Conservation (phyloP, 2,329 filamentous ascomycete species). For the Lizonia empirigonia region DNA sequence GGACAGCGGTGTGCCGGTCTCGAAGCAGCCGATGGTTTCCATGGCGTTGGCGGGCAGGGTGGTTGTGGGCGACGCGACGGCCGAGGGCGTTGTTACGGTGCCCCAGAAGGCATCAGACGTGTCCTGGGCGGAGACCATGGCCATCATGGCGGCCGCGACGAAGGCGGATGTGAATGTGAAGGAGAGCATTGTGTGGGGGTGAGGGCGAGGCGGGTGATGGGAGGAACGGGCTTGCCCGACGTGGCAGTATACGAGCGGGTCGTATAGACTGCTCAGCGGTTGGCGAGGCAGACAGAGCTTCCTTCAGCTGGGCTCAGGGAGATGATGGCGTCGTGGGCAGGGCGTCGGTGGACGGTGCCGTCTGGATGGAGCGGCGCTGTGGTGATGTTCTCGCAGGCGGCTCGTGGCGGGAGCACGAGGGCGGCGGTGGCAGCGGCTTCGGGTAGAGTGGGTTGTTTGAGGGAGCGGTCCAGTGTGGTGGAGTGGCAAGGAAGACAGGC, state of each 20-base stretch:
- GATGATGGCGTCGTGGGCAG: conserved; percentile 9
- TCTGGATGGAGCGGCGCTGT: conserved; percentile 15
- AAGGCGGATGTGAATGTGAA: conserved; percentile 39
- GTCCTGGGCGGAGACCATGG: conserved; percentile 30
- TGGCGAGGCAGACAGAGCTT: conserved; percentile 11
- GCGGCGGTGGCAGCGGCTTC: conserved; percentile 1
- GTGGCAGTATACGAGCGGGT: conserved; percentile 17
- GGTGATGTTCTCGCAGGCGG: conserved; percentile 9
- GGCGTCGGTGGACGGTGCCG: conserved; percentile 9
- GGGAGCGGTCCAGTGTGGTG: conserved; percentile 14
- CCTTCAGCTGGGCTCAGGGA: conserved; percentile 31
- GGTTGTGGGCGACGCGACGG: conserved; percentile 41
- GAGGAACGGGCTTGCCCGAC: conserved; percentile 17
- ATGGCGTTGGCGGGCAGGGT: conserved; percentile 36
- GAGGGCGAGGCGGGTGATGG: conserved; percentile 6
- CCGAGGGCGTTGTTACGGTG: conserved; percentile 24
- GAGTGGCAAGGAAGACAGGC: conserved; percentile 19
- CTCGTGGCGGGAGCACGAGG: conserved; percentile 11
- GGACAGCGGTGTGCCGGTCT: conserved; percentile 52
- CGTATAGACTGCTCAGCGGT: conserved; percentile 32
- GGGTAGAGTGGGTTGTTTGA: conserved; percentile 15
- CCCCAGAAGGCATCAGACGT: conserved; percentile 24
- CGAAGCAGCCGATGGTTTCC: conserved; percentile 58
- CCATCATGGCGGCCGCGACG: conserved; percentile 39
- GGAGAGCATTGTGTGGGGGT: conserved; percentile 40